Base-by-base conservation (phyloP, 208 protist genomes). In the Trypanosoma vivax region DNA sequence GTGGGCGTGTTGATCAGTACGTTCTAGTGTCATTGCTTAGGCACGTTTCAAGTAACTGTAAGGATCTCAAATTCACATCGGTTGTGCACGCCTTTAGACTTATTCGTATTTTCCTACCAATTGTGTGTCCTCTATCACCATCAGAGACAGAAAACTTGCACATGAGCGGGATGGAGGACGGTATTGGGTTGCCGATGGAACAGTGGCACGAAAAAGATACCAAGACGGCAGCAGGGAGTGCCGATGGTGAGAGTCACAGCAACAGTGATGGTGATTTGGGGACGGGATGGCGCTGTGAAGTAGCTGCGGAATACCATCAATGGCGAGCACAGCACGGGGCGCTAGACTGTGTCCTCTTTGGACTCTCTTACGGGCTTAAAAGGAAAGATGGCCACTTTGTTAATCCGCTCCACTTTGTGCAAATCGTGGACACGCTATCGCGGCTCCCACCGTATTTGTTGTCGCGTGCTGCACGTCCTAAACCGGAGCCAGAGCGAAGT, bases 371-470 rank as follows among this genome's bases (percentile, higher is more conserved):
- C 1, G 73, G 65, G n/a, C 46, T 92, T 2, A 55, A 65, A 43
- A 51, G 43, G 24, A 66, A 71, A n/a, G 84, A 92, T 50, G 33
- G 28, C 13, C 49, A 45, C 34, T 83, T 92, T 43, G 55, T 75
- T 23, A 92, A 83, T 60, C 47, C 74, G 30, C 85, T 78, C 54
- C 84, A 92, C 51, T 87, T 85, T 67, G 65, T 84, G 2, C 84
- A 89, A 52, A 80, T 92, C 31, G 52, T 83, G 19, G 50, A 58
- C 3, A 76, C 70, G 7, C 41, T 92, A 16, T 75, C 72, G 18
- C 68, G 69, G 24, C 52, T 91, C 19, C 83, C 83, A 9, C 57
- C 54, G 5, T 73, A 72, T 34, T 45, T 75, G 18, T 62, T 90
- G 6, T 54, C 72, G 9, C 58, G 50, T 31, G 25, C 27, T 16